Conservation (phyloP, 805 yeast genomes). For the Saccharomycopsis sp. region DNA sequence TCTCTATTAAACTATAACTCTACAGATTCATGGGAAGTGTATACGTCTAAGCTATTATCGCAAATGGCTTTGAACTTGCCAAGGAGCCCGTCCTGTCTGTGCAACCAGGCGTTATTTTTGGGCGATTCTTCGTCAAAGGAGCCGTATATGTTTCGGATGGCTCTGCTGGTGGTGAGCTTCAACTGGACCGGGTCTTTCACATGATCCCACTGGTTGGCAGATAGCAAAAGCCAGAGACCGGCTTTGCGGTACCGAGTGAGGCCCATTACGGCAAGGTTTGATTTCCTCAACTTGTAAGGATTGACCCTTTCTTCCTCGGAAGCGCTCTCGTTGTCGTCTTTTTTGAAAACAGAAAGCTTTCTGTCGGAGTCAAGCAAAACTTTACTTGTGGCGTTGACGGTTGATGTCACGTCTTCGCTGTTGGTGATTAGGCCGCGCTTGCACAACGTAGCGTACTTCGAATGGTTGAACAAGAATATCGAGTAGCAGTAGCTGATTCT, state of each 20-base stretch:
- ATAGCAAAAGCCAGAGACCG: conserved; percentile 66
- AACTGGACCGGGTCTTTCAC: conserved; percentile 4
- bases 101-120: conserved; percentile 3
- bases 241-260: conserved; percentile 64
- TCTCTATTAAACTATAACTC: too few species aligned
- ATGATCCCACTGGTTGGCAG: conserved; percentile 63
- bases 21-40: background rate
- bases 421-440: conserved; percentile 4
- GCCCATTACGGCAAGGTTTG: conserved; percentile 39
- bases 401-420: conserved; percentile 4
- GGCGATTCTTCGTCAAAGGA: background rate
- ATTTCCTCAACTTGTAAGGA: conserved; percentile 33
- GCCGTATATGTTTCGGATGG: conserved; percentile 2
- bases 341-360: conserved; percentile 10
- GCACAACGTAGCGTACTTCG: conserved; percentile 26
- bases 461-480: conserved; percentile 34
- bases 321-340: conserved; percentile 20
- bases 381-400: conserved; percentile 4
- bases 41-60: conserved; percentile 2
- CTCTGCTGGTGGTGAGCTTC: conserved; percentile 3
- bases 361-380: background rate
- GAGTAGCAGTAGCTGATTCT: conserved; percentile 48
- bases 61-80: conserved; percentile 4
- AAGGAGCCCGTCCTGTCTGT: conserved; percentile 12
- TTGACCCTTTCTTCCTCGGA: conserved; percentile 29